phyloP scores from a whole-genome alignment of 352 stramenopile species.

The Phytopythium helicoides region DNA sequence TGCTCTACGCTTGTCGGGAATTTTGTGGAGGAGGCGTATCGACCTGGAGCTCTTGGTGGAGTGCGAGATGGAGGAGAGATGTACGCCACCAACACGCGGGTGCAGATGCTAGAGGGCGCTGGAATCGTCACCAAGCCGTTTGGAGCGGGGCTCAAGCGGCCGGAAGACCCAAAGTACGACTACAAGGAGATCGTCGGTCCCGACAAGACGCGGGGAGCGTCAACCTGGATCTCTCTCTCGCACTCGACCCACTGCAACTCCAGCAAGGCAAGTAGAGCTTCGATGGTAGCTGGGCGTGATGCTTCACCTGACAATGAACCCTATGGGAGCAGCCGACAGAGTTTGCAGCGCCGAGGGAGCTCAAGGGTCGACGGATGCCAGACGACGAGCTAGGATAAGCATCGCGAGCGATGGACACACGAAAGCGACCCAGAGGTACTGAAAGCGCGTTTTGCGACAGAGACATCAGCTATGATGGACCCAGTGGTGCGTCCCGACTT shows the following conservation, averaged over 20 bases:
- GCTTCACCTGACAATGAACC: not conserved
- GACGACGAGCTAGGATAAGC: conserved; percentile 52
- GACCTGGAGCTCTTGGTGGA: conserved; percentile 41
- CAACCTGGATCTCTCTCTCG: conserved; percentile 57
- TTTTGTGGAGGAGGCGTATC: conserved; percentile 79
- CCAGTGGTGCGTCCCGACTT: conserved; percentile 46
- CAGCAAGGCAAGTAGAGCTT: conserved; percentile 19
- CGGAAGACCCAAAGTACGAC: conserved; percentile 62
- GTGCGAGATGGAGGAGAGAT: conserved; percentile 37
- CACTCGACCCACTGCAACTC: conserved; percentile 59
- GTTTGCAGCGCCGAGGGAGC: conserved; percentile 59
- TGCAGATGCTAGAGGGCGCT: conserved; percentile 57
- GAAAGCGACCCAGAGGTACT: conserved; percentile 47
- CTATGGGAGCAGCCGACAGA: conserved; percentile 29
- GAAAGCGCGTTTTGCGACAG: conserved; percentile 56
- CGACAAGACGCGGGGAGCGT: conserved; percentile 48
- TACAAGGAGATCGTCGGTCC: conserved; percentile 61
- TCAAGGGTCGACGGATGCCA: conserved; percentile 41
- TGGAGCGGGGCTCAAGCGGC: conserved; percentile 41
- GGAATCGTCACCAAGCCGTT: conserved; percentile 33
- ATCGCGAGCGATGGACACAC: conserved; percentile 61
- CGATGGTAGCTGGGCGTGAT: no score
- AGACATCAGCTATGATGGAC: conserved; percentile 44
- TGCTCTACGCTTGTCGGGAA: conserved; percentile 81
- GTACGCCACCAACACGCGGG: conserved; percentile 53